Evolutionary conservation across 2,329 filamentous ascomycete genomes (phyloP).

Genomic region (Rutstroemia sp.): DNA sequence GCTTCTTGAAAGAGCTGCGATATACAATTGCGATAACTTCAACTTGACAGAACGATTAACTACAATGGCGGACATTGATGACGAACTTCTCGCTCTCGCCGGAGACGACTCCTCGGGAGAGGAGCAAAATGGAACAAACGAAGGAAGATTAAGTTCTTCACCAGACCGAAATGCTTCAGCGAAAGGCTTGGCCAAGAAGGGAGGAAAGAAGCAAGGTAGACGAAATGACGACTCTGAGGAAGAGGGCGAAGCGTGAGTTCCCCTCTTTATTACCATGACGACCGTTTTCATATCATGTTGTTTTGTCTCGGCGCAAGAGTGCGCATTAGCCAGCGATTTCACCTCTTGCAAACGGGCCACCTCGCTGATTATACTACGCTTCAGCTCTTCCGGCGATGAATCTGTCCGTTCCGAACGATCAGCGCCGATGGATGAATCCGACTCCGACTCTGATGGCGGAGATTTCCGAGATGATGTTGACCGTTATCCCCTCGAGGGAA

Average conservation of each 20-base stretch:
- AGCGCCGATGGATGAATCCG: slow-evolving; percentile 83
- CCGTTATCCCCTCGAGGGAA: slow-evolving; percentile 80
- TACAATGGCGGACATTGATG: slow-evolving; percentile 81
- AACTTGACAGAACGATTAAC: not conserved
- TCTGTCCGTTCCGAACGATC: slow-evolving; percentile 72
- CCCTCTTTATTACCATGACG: slow-evolving; percentile 4
- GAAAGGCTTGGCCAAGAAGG: slow-evolving; percentile 39
- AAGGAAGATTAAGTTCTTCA: slow-evolving; percentile 48
- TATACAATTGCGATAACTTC: no score
- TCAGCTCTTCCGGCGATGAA: slow-evolving; percentile 61
- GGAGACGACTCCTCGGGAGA: slow-evolving; percentile 61
- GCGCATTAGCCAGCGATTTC: not conserved
- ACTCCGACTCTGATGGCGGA: slow-evolving; percentile 60
- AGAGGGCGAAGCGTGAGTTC: slow-evolving; percentile 74
- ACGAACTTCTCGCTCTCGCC: slow-evolving; percentile 87
- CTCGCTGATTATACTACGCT: not conserved
- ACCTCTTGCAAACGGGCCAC: not conserved
- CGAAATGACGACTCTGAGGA: slow-evolving; percentile 60
- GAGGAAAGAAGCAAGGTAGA: slow-evolving; percentile 40
- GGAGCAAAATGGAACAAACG: slow-evolving; percentile 42
- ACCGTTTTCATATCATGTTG: no score
- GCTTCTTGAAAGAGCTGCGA: no score
- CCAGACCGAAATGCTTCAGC: slow-evolving; percentile 35
- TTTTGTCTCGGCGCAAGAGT: not conserved
- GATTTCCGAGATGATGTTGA: slow-evolving; percentile 49